Base-by-base conservation (phyloP, 345 rosid species). In the Cardamine resedifolia region DNA sequence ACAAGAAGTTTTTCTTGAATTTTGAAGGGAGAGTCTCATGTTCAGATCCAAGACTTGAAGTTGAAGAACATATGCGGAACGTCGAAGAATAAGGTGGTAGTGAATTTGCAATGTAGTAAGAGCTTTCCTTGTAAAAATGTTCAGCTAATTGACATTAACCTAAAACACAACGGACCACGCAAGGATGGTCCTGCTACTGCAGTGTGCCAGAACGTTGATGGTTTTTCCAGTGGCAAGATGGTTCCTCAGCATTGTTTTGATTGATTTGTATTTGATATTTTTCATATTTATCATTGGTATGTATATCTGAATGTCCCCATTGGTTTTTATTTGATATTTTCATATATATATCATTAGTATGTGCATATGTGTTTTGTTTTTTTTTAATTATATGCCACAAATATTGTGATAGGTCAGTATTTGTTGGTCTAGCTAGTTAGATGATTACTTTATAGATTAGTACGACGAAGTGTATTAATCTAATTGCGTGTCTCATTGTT, bases 11-110 rank as follows among this genome's bases (percentile, higher is more conserved):
- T 34, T 60, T 20, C n/a, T 34, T 60, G 4, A 0, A 10, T 10
- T 18, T 14, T 34, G 38, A 12, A 72, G 77, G 27, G 47, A 24
- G 55, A 73, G 3, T 78, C 78, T 5, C 74, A 60, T 23, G 71
- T 78, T 33, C 73, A 73, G 12, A 68, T 78, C 12, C 39, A 28
- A 43, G 71, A 67, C 10, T 34, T 78, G 15, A 60, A 38, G 10
- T 61, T 50, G 19, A 58, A 24, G 8, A 67, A 78, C 70, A 52
- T 73, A 1, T 7, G 64, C 58, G 78, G 78, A 8, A 66, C 77
- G 4, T 78, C 81, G 4, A 21, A 5, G 1, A n/a, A 31, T 5
- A 26, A 53, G 5, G 71, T 52, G 10, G 55, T 6, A 10, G 24
- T 47, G 12, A 47, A 9, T 47, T 4, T 47, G 5, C 51, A 48